Evolutionary conservation across 2,329 filamentous ascomycete genomes (phyloP), one percentile per base, ranked within the genome.

Genomic region (Orbilia quercus): DNA sequence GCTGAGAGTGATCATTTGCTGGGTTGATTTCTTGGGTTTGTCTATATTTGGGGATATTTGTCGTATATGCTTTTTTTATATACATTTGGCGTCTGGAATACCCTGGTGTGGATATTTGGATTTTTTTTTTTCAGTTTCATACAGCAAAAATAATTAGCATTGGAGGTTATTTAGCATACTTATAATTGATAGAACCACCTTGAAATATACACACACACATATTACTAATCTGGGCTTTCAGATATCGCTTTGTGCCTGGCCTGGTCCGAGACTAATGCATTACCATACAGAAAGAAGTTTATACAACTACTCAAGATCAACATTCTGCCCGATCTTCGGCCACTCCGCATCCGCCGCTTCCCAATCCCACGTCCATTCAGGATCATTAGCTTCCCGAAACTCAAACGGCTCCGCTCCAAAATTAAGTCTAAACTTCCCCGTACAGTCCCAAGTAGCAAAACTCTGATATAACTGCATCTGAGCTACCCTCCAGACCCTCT

Each of bases 1-100:
- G 40, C 31, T 7, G 69, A 73, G 54, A 73, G 69, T 16, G 60
- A 73, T 36, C 54, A 62, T 62, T 34, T 73, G 40, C 20, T n/a
- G n/a, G n/a, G 62, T 55, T 72, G 23, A 28, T 16, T 1, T 18
- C 14, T 14, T 12, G 16, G 20, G 9, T 20, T 16, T 31, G 11
- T 31, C 11, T 12, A 34, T n/a, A 28, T 47, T 42, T 23, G 3
- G 25, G 2, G 9, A 23, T 16, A 23, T 25, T 44, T n/a, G n/a
- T n/a, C n/a, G n/a, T n/a, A n/a, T n/a, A n/a, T n/a, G n/a, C 28
- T 31, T 31, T 25, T 60, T 55, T 25, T 55, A 36, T 40, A 11
- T 42, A n/a, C 51, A 38, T 16, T 34, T 38, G 64, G 64, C 64
- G 64, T 45, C 54, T 69, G 38, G 22, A 54, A 69, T 69, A 69